Percentiles rank a stretch among this genome's conserved stretches.
Evolutionary conservation across 345 rosid genomes (phyloP).

Genomic region (Pugionium dolabratum): DNA sequence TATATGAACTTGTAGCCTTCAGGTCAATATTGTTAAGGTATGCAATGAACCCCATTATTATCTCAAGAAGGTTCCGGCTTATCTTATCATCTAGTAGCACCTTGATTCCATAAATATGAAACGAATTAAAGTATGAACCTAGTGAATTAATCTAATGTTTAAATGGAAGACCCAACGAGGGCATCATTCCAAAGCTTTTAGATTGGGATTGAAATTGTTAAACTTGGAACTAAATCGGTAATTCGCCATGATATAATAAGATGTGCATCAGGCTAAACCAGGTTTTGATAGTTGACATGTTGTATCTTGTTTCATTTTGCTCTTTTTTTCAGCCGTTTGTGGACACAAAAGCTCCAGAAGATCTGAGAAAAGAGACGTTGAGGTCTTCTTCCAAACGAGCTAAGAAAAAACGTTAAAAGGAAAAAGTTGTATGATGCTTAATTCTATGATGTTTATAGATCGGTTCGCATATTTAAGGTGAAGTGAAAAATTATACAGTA

Average conservation of each 20-base stretch:
- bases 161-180: background rate
- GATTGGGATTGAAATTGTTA: constrained; percentile 5
- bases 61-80: background rate
- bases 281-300: background rate
- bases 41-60: background rate
- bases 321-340: constrained; percentile 66
- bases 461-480: constrained; percentile 1
- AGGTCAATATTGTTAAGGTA: background rate
- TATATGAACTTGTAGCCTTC: constrained; percentile 4
- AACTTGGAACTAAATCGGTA: background rate
- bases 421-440: constrained; percentile 3
- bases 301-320: constrained; percentile 11
- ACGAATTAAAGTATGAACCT: background rate
- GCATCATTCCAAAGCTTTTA: background rate
- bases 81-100: background rate
- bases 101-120: background rate
- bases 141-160: background rate
- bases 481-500: constrained; percentile 5
- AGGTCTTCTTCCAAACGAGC: constrained; percentile 60
- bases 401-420: constrained; percentile 63
- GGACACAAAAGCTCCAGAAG: constrained; percentile 58
- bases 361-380: constrained; percentile 56
- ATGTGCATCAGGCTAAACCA: background rate
- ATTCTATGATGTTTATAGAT: constrained; percentile 29
- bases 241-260: background rate